Evolutionary conservation across 805 yeast species (phyloP).

Genomic region (Barnettozyma wickerhamii): DNA sequence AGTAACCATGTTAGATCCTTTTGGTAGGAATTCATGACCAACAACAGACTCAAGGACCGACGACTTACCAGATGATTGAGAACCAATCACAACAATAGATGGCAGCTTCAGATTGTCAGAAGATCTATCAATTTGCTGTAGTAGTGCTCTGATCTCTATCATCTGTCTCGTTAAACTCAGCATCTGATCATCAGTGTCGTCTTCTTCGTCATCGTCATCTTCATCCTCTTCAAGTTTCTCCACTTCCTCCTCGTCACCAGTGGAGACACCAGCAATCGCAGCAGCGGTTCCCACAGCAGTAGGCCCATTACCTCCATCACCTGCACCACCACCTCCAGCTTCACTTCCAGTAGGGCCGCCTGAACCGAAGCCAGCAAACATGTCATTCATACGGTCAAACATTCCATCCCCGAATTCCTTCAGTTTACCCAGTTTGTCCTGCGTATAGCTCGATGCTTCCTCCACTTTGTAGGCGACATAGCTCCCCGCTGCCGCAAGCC

Average conservation of each 20-base stretch:
- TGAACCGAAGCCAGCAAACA: conserved; percentile 23
- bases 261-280: conserved; percentile 40
- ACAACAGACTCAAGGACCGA: conserved; percentile 95
- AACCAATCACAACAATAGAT: conserved; percentile 94
- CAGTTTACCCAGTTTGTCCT: conserved; percentile 57
- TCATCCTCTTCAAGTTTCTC: conserved; percentile 38
- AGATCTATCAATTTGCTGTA: conserved; percentile 68
- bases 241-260: conserved; percentile 40
- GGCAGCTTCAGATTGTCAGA: conserved; percentile 79
- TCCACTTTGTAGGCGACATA: conserved; percentile 90
- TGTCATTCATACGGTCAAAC: conserved; percentile 34
- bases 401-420: conserved; percentile 58
- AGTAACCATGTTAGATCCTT: conserved; percentile 97
- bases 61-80: conserved; percentile 96
- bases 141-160: conserved; percentile 88
- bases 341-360: conserved; percentile 23
- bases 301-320: conserved; percentile 34
- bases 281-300: conserved; percentile 58
- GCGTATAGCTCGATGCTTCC: conserved; percentile 71
- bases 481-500: conserved; percentile 91
- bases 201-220: conserved; percentile 50
- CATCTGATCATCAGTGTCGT: conserved; percentile 75
- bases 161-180: conserved; percentile 86
- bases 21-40: conserved; percentile 96
- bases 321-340: conserved; percentile 22